Percentiles rank a stretch among this genome's conserved stretches.
Evolutionary conservation across 2,329 filamentous ascomycete species (phyloP).

Genomic region (Colletotrichum cereale): DNA sequence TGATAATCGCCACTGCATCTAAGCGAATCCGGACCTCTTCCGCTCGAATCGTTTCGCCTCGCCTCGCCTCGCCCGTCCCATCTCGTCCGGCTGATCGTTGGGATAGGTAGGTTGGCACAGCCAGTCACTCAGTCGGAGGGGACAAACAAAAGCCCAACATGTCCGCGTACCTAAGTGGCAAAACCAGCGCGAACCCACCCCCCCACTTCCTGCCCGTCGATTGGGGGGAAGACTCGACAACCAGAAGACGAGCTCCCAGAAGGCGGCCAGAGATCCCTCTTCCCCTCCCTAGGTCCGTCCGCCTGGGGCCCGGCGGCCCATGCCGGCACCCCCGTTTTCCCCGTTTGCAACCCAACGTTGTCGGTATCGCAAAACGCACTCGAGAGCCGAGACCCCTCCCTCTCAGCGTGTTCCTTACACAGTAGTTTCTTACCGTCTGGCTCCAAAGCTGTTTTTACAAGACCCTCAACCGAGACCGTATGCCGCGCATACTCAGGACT

Average conservation of each 20-base stretch:
- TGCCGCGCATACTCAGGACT: not conserved
- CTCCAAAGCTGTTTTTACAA: not conserved
- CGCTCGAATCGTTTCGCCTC: not conserved
- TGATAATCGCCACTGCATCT: not conserved
- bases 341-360: constrained; percentile 4
- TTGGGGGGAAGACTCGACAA: not conserved
- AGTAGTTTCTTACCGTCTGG: not conserved
- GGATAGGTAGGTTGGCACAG: not conserved
- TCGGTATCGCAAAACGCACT: not conserved
- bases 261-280: not conserved
- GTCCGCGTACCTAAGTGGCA: constrained; percentile 20
- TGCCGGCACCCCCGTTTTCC: constrained; percentile 1
- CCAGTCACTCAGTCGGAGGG: not conserved
- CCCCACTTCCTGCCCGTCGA: not conserved
- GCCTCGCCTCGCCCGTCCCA: not conserved
- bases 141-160: constrained; percentile 2
- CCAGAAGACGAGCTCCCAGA: not conserved
- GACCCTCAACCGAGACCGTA: no score
- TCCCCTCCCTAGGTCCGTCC: not conserved
- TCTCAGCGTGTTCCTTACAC: not conserved
- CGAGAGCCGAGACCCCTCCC: not conserved
- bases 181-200: not conserved
- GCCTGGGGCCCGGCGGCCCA: constrained; percentile 6
- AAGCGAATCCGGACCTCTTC: not conserved
- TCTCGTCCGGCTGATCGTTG: not conserved